These are phyloP conservation scores for Astraeus odoratus DNA, from an alignment of 768 basidiomycete species.

Conservation along the genomic window DNA sequence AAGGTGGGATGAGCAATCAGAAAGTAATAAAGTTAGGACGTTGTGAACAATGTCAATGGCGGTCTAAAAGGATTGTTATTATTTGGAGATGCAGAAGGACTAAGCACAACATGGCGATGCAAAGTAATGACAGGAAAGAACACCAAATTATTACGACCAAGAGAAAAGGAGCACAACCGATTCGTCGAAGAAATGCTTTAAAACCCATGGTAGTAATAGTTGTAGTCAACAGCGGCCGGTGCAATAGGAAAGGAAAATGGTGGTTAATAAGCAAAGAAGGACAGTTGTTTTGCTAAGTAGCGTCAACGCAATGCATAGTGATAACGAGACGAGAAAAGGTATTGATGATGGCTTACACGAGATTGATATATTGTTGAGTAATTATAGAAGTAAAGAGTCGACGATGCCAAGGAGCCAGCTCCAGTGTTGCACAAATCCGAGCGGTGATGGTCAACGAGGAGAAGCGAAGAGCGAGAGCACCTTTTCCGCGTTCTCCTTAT, in stretches of 20 bases:
- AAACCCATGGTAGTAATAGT: constrained; percentile 19
- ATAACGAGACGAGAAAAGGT: constrained; percentile 17
- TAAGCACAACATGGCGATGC: constrained; percentile 26
- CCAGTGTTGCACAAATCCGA: constrained; percentile 3
- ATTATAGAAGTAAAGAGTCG: constrained; percentile 10
- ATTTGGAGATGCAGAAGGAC: constrained; percentile 17
- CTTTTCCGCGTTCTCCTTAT: constrained; percentile 84
- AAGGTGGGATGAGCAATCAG: constrained; percentile 3
- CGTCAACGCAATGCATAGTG: constrained; percentile 23
- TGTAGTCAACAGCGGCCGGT: neutral
- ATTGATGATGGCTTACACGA: constrained; percentile 16
- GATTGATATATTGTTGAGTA: neutral
- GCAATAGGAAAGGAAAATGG: constrained; percentile 12
- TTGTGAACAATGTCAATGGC: constrained; percentile 5
- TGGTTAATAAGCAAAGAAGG: constrained; percentile 5
- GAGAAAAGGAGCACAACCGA: constrained; percentile 21
- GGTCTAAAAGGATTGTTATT: constrained; percentile 21
- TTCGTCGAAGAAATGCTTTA: constrained; percentile 10
- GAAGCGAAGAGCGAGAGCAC: constrained; percentile 77
- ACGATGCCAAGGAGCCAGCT: constrained; percentile 20
- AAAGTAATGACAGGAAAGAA: constrained; percentile 21
- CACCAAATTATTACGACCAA: constrained; percentile 22
- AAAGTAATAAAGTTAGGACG: constrained; percentile 14
- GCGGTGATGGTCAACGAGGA: constrained; percentile 41
- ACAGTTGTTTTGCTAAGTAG: constrained; percentile 15